Base-by-base conservation (phyloP, 139 green algal genomes). In the Klebsormidium nitens region DNA sequence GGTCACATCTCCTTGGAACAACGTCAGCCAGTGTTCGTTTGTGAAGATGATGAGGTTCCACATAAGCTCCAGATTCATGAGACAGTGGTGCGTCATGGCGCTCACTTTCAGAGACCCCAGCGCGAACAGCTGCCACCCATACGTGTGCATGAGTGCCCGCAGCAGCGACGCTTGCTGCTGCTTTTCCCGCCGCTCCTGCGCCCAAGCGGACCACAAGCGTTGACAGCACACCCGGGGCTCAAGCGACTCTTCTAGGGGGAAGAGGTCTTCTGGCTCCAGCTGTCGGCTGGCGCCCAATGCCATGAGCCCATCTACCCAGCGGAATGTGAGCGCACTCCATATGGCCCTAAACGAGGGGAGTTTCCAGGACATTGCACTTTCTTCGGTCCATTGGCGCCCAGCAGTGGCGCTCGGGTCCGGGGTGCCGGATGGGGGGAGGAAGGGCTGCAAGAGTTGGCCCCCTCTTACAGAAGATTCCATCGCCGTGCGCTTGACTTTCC, bases 271-370 rank as follows among this genome's bases (percentile, higher is more conserved):
- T 23, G 35, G 23, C 28, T 40, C 66, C 50, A 77, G 39, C 48
- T 75, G 70, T 6, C 63, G 61, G 19, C 3, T 8, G 19, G 28
- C 11, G 29, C 70, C 70, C 17, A 75, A 19, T 2, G 36, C 62
- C 44, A 77, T 29, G 55, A 77, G 32, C 49, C 37, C 46, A 26
- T 72, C 29, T 47, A 77, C 63, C 61, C 61, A 77, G 31, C 38
- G 34, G 39, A 77, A 77, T 19, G 69, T 75, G n/a, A 75, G 59
- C 50, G 5, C 14, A 26, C 64, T 72, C 64, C 64, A 72, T n/a
- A n/a, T n/a, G n/a, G n/a, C n/a, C n/a, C n/a, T n/a, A n/a, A n/a
- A n/a, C n/a, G n/a, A n/a, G n/a, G n/a, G n/a, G n/a, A n/a, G n/a
- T n/a, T n/a, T n/a, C n/a, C n/a, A n/a, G n/a, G n/a, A n/a, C n/a